Evolutionary conservation across 352 stramenopile species (phyloP).

Genomic region (Phytophthora pinifolia): DNA sequence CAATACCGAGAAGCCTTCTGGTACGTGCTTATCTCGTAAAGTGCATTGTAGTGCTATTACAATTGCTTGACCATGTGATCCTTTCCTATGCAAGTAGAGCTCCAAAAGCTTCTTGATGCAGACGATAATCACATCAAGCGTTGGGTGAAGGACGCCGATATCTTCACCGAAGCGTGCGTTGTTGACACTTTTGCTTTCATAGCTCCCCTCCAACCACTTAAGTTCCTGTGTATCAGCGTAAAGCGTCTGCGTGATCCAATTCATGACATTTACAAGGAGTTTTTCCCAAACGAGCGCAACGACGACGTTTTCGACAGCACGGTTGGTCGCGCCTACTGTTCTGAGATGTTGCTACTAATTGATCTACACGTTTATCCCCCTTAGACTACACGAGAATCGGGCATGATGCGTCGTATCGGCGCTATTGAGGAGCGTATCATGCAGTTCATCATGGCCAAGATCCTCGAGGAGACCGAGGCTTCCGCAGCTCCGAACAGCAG

Average conservation of each 20-base stretch:
- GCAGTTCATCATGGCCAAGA: slow-evolving; percentile 64
- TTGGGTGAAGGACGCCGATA: slow-evolving; percentile 44
- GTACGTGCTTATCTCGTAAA: slow-evolving; percentile 18
- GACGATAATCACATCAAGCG: slow-evolving; percentile 51
- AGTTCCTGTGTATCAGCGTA: slow-evolving; percentile 25
- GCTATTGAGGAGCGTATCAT: slow-evolving; percentile 63
- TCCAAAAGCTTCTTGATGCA: slow-evolving; percentile 49
- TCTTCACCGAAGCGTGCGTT: slow-evolving; percentile 55
- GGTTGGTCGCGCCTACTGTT: slow-evolving; percentile 14
- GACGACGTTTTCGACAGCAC: slow-evolving; percentile 46
- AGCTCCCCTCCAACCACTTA: neutral
- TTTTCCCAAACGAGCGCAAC: slow-evolving; percentile 43
- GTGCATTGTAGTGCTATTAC: no score
- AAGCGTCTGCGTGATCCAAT: slow-evolving; percentile 56
- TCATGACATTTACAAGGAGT: slow-evolving; percentile 49
- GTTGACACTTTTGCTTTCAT: neutral
- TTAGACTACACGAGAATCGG: slow-evolving; percentile 18
- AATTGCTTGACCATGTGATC: neutral
- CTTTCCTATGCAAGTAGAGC: slow-evolving; percentile 26
- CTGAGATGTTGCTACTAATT: neutral
- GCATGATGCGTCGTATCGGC: slow-evolving; percentile 48
- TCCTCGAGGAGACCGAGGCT: slow-evolving; percentile 45
- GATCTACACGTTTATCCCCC: neutral
- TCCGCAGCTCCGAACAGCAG: slow-evolving; percentile 26
- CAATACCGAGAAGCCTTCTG: slow-evolving; percentile 42